Evolutionary conservation across 495 filamentous ascomycete genomes (phyloP), one percentile per base, ranked within the genome.

Genomic region (Penicillium chermesinum): DNA sequence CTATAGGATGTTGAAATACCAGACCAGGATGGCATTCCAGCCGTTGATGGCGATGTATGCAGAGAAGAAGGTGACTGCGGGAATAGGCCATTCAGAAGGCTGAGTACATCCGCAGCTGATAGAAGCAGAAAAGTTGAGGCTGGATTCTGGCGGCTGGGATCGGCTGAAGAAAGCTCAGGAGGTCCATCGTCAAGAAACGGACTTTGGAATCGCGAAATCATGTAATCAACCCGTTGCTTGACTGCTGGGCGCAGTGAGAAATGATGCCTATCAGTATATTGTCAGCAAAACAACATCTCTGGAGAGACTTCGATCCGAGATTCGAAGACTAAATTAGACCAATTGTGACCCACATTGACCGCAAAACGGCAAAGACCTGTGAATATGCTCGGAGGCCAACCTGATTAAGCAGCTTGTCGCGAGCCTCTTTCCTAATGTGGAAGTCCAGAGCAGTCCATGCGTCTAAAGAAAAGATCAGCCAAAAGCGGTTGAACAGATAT

Each of bases 391-490:
- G 81, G 52, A 84, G 76, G 25, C 85, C 88, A 49, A 96, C 83
- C 55, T 88, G 81, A 57, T 87, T 89, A 42, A 98, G 77, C 45
- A 98, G 86, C 63, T 86, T 88, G 57, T 95, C 83, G 41, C 93
- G 80, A 17, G 88, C 89, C 66, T 89, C 87, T 58, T 95, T 88
- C 20, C 83, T 86, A 54, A 98, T 89, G 65, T 95, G 87, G 59
- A 95, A 87, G 51, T 93, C 89, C 49, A 86, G 77, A 96, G 83
- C 65, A 96, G 85, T 40, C 88, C 90, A 49, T 89, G 85, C 20
- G 80, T 83, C 86, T 90, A 36, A n/a, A n/a, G n/a, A n/a, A n/a
- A n/a, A n/a, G n/a, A n/a, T n/a, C n/a, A n/a, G n/a, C n/a, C n/a
- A n/a, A n/a, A n/a, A n/a, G n/a, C n/a, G n/a, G n/a, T n/a, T n/a